A percentile compares a stretch with the other conserved stretches of the same genome.
Conservation (phyloP, 345 rosid species). For the Nephelium lappaceum region DNA sequence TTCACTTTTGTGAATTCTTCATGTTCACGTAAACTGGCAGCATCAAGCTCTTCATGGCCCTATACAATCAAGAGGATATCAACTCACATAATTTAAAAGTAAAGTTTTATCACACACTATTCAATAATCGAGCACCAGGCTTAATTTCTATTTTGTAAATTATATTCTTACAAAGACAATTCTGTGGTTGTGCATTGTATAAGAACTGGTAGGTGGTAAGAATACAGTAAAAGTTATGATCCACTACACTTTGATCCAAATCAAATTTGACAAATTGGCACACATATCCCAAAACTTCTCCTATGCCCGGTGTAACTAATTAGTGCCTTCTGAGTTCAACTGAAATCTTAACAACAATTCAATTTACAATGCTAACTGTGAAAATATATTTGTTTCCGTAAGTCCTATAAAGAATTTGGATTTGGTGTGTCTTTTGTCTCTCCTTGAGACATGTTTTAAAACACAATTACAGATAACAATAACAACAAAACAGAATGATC, state of each 20-base stretch:
- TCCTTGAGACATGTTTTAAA: neutral
- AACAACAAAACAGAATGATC: neutral
- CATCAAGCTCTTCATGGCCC: constrained; percentile 99
- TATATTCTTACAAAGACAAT: neutral
- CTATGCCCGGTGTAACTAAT: neutral
- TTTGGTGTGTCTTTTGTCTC: neutral
- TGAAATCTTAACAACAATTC: neutral
- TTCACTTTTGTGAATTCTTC: constrained; percentile 99
- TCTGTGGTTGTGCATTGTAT: neutral
- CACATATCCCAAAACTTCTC: neutral
- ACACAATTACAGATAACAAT: neutral
- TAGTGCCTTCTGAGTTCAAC: neutral
- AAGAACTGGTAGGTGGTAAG: neutral
- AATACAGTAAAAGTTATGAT: neutral
- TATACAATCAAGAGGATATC: constrained; percentile 23
- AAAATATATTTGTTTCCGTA: neutral
- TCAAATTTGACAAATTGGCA: neutral
- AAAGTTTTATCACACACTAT: neutral
- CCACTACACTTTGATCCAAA: neutral
- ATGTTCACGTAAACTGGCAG: constrained; percentile 98
- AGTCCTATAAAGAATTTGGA: neutral
- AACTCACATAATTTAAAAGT: neutral
- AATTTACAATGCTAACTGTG: neutral
- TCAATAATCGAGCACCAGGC: neutral
- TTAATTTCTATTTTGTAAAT: neutral